These are phyloP conservation scores for Ananas comosus DNA, from an alignment of 176 grass and related monocot genomes.

Conservation along the genomic window DNA sequence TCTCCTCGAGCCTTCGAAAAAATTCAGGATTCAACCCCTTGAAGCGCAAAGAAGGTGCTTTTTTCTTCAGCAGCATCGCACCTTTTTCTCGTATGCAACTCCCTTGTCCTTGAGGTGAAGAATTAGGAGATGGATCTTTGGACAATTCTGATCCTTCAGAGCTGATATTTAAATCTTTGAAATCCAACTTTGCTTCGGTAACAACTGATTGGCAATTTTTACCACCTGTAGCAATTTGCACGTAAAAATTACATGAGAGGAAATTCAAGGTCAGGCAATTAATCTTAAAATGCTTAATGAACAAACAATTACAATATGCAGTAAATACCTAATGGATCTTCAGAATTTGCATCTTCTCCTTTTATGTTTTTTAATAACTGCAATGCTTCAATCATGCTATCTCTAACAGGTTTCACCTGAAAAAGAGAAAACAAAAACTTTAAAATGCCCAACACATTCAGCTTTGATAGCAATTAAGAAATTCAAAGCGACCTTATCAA, in stretches of 20 bases:
- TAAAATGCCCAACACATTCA: too few species aligned
- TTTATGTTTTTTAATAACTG: conserved; percentile 78
- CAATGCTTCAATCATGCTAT: conserved; percentile 83
- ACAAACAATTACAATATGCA: too few species aligned
- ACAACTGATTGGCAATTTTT: conserved; percentile 46
- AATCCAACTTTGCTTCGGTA: conserved; percentile 44
- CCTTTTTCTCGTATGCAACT: conserved; percentile 70
- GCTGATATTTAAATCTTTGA: conserved; percentile 18
- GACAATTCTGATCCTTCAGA: conserved; percentile 32
- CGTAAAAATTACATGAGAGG: neutral
- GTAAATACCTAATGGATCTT: conserved; percentile 42
- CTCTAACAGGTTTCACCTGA: conserved; percentile 93
- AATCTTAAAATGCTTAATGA: too few species aligned
- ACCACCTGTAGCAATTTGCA: conserved; percentile 31
- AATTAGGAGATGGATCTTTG: conserved; percentile 26
- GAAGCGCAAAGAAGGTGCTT: conserved; percentile 45
- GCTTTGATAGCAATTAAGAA: neutral
- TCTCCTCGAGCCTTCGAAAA: conserved; percentile 88
- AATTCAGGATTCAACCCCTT: conserved; percentile 89
- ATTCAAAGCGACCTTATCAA: conserved; percentile 73
- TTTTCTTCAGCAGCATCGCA: conserved; percentile 74
- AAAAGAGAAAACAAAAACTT: neutral
- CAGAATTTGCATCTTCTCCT: conserved; percentile 34
- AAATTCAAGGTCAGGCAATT: too few species aligned
- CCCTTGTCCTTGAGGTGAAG: conserved; percentile 32